Conservation (phyloP, 2,329 filamentous ascomycete species). For the Leptographium wingfieldii region DNA sequence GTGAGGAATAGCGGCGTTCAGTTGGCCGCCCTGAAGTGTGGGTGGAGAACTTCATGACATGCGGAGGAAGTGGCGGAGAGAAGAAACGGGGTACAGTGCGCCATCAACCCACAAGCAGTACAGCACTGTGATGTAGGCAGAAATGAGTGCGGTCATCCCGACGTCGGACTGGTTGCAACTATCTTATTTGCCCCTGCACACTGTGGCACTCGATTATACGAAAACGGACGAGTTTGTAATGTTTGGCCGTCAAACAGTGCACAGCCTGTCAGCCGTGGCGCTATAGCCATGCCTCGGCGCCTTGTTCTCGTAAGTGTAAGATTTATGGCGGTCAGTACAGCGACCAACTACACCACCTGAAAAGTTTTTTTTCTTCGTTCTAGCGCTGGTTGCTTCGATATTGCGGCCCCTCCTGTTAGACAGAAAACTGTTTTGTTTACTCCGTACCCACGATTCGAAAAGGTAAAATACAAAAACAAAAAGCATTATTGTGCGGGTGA, state of each 20-base stretch:
- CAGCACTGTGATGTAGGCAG: neutral
- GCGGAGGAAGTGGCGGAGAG: neutral
- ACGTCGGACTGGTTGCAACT: neutral
- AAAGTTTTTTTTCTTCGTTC: neutral
- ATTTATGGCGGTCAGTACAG: neutral
- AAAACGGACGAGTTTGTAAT: neutral
- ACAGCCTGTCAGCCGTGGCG: neutral
- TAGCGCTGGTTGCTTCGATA: neutral
- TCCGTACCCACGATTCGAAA: neutral
- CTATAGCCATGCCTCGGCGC: neutral
- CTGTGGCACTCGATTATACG: neutral
- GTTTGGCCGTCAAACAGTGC: neutral
- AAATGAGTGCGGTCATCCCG: neutral
- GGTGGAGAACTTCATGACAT: neutral
- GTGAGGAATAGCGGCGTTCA: neutral
- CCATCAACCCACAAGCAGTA: neutral
- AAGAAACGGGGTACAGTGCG: neutral
- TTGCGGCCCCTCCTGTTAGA: neutral
- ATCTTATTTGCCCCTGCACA: neutral
- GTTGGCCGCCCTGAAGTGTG: neutral
- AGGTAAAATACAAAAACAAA: neutral
- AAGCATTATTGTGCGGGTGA: too few relatives aligned
- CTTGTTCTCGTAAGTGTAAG: neutral
- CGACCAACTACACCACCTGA: neutral
- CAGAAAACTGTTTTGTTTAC: neutral